phyloP scores from a whole-genome alignment of 2,329 filamentous ascomycete species.

The Aspergillus aculeatinus region DNA sequence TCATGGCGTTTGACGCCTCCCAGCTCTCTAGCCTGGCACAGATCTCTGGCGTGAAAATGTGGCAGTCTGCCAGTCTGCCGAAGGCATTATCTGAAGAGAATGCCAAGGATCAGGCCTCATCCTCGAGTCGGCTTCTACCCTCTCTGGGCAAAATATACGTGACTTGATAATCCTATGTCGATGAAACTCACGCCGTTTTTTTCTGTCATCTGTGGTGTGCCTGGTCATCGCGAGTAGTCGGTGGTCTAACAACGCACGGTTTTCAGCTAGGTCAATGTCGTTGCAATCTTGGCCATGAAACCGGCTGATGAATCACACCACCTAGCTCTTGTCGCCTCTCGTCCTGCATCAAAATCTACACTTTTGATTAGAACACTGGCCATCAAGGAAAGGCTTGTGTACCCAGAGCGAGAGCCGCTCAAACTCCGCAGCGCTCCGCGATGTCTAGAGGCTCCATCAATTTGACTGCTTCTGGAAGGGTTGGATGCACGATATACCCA shows the following conservation, averaged over 20 bases:
- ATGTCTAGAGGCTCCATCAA: neutral
- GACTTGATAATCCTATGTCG: neutral
- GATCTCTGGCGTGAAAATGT: conserved; percentile 18
- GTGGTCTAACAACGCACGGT: neutral
- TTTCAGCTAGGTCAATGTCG: neutral
- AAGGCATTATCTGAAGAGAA: conserved; percentile 4
- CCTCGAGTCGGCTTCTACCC: conserved; percentile 9
- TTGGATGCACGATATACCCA: neutral
- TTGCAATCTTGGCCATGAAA: neutral
- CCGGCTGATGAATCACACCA: neutral
- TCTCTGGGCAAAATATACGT: neutral
- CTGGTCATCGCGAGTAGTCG: neutral
- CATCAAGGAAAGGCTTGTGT: neutral
- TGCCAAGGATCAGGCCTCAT: conserved; percentile 7
- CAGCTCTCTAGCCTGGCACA: conserved; percentile 21
- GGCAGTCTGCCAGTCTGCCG: conserved; percentile 11
- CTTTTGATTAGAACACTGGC: neutral
- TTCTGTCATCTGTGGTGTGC: neutral
- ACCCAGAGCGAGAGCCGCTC: too few species aligned
- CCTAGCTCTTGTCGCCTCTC: neutral
- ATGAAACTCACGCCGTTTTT: neutral
- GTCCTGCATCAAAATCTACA: neutral
- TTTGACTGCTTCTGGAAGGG: neutral
- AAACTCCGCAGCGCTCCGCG: neutral
- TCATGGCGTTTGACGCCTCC: conserved; percentile 26